Conservation (phyloP, 23 red algal species). For the Gracilaria gracilis region DNA sequence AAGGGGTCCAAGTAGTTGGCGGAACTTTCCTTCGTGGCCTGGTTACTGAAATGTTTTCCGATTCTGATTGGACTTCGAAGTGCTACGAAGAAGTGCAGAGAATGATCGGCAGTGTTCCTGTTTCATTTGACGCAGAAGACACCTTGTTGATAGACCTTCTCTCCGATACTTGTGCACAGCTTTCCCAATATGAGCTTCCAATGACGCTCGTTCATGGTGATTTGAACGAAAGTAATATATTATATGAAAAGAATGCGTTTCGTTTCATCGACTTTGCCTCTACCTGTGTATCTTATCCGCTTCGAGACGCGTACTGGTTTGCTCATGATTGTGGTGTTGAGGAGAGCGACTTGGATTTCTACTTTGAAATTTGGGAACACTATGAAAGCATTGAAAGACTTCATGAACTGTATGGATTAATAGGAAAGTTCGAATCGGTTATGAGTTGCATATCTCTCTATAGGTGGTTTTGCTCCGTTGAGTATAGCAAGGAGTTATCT, state of each 20-base stretch:
- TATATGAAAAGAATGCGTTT: not conserved
- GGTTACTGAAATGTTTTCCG: no score
- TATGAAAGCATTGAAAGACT: not conserved
- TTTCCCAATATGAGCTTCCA: not conserved
- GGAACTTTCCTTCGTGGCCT: no score
- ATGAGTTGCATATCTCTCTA: not conserved
- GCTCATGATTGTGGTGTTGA: not conserved
- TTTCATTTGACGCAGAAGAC: not conserved
- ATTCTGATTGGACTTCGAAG: no score
- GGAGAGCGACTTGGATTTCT: not conserved
- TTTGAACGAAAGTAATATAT: not conserved
- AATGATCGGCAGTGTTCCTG: no score
- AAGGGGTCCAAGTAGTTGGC: no score
- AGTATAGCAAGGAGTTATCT: slow-evolving; percentile 1
- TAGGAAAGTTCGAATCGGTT: no score
- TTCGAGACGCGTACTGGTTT: not conserved
- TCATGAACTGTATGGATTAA: no score
- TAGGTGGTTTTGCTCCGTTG: not conserved
- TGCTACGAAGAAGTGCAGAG: no score
- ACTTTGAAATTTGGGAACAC: slow-evolving; percentile 5
- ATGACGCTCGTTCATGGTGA: slow-evolving; percentile 35
- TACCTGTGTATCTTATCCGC: slow-evolving; percentile 20
- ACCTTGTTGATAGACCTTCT: not conserved
- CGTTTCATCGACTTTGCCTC: slow-evolving; percentile 15
- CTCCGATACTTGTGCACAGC: not conserved